Conservation (phyloP, 2,329 filamentous ascomycete species). For the Aspergillus chevalieri region DNA sequence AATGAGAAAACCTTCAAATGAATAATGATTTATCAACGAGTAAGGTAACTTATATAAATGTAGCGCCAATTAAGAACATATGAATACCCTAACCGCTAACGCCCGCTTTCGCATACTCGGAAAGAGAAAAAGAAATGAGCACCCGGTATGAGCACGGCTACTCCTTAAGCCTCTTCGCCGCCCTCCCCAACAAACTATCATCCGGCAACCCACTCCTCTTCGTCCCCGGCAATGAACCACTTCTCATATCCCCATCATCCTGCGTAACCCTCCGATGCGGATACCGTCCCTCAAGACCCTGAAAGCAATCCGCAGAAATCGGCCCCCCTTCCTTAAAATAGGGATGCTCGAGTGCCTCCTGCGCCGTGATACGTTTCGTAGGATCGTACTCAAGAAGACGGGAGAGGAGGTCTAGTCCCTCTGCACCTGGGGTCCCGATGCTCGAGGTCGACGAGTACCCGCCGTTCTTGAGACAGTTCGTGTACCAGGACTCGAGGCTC, state of each 20-base stretch:
- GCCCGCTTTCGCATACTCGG: neutral
- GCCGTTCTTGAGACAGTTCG: constrained; percentile 59
- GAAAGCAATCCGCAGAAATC: constrained; percentile 79
- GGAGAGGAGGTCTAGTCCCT: constrained; percentile 76
- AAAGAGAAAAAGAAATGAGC: constrained; percentile 2
- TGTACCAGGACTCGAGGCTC: constrained; percentile 73
- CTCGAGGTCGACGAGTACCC: constrained; percentile 46
- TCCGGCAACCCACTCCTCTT: constrained; percentile 83
- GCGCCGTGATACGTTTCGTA: constrained; percentile 76
- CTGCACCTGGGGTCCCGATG: constrained; percentile 57
- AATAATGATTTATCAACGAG: too few species aligned
- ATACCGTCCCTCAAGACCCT: constrained; percentile 81
- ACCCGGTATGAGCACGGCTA: constrained; percentile 9
- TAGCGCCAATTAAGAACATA: neutral
- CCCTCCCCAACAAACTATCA: constrained; percentile 59
- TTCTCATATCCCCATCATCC: constrained; percentile 94
- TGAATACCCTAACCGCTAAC: too few species aligned
- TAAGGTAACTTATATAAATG: neutral
- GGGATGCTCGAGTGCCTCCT: constrained; percentile 79
- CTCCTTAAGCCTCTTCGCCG: constrained; percentile 52
- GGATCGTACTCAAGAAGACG: constrained; percentile 90
- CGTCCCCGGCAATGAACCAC: constrained; percentile 79
- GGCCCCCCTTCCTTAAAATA: constrained; percentile 71
- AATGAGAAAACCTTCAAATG: too few species aligned
- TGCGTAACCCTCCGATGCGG: constrained; percentile 84